phyloP scores from a whole-genome alignment of 164 flowering plant species.

The Hamamelis virginiana region DNA sequence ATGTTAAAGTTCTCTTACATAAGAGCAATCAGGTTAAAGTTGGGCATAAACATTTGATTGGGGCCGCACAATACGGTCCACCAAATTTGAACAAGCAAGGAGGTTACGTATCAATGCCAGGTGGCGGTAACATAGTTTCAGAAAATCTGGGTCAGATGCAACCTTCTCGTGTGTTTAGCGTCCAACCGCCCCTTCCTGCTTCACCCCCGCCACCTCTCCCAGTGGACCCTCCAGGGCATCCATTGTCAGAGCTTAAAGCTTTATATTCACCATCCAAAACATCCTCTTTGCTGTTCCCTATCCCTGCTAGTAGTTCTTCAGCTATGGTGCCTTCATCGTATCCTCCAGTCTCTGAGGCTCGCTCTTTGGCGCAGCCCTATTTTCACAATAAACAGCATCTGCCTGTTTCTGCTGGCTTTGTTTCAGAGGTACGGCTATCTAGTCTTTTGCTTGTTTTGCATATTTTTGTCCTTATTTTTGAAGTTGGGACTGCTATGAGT shows the following conservation, averaged over 20 bases:
- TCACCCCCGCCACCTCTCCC: slow-evolving; percentile 70
- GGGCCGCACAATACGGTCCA: slow-evolving; percentile 20
- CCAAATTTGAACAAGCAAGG: slow-evolving; percentile 21
- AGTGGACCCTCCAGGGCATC: slow-evolving; percentile 33
- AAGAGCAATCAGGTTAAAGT: slow-evolving; percentile 6
- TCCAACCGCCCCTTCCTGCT: slow-evolving; percentile 60
- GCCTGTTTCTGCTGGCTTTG: slow-evolving; percentile 26
- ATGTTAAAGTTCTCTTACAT: slow-evolving; percentile 8
- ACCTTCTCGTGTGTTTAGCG: slow-evolving; percentile 21
- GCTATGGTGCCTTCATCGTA: slow-evolving; percentile 23
- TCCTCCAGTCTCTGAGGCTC: slow-evolving; percentile 25
- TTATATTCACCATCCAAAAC: slow-evolving; percentile 32
- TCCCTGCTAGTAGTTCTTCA: slow-evolving; percentile 33
- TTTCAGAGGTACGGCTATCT: slow-evolving; percentile 30
- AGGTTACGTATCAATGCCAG: slow-evolving; percentile 16
- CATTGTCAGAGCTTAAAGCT: slow-evolving; percentile 27
- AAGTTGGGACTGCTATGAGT: not conserved
- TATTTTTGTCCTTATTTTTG: not conserved
- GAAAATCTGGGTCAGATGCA: slow-evolving; percentile 23
- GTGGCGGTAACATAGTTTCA: slow-evolving; percentile 16
- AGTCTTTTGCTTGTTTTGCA: not conserved
- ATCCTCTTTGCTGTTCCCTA: slow-evolving; percentile 37
- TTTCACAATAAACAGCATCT: slow-evolving; percentile 18
- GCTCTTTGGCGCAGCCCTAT: slow-evolving; percentile 21
- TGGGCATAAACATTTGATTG: slow-evolving; percentile 16